A percentile compares a stretch with the other conserved stretches of the same genome.
Conservation (phyloP, 2,329 filamentous ascomycete genomes). For the Metarhizium brunneum region DNA sequence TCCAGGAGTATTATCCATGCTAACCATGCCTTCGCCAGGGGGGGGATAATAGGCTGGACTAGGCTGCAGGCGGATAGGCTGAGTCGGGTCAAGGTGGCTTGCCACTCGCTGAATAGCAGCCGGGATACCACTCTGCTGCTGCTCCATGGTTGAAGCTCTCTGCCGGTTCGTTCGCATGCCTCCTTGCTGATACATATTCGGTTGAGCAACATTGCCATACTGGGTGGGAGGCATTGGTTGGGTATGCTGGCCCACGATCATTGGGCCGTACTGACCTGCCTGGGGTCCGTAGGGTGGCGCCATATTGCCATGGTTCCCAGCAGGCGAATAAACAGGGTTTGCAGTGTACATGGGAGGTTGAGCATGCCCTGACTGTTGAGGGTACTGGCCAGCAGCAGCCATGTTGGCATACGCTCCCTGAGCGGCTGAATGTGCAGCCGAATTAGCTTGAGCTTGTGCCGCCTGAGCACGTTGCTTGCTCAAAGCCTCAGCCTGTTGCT, state of each 20-base stretch:
- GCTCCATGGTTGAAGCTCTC: conserved; percentile 92
- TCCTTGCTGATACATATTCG: conserved; percentile 55
- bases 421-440: conserved; percentile 54
- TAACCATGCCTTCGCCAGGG: conserved; percentile 69
- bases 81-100: conserved; percentile 88
- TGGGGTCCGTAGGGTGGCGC: conserved; percentile 74
- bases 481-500: conserved; percentile 86
- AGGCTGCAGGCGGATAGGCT: conserved; percentile 87
- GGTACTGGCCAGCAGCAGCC: conserved; percentile 36
- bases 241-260: conserved; percentile 60
- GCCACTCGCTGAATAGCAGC: conserved; percentile 89
- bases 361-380: conserved; percentile 32
- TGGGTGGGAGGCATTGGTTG: conserved; percentile 57
- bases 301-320: conserved; percentile 32
- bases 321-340: conserved; percentile 69
- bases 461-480: conserved; percentile 81
- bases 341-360: conserved; percentile 69
- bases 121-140: conserved; percentile 86
- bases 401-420: conserved; percentile 55
- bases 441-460: conserved; percentile 61
- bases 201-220: conserved; percentile 46
- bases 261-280: conserved; percentile 59
- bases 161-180: conserved; percentile 65
- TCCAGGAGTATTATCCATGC: conserved; percentile 48
- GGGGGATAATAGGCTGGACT: conserved; percentile 97